Evolutionary conservation across 371 early-diverging fungal species (phyloP).

Genomic region (Phascolomyces articulosus): DNA sequence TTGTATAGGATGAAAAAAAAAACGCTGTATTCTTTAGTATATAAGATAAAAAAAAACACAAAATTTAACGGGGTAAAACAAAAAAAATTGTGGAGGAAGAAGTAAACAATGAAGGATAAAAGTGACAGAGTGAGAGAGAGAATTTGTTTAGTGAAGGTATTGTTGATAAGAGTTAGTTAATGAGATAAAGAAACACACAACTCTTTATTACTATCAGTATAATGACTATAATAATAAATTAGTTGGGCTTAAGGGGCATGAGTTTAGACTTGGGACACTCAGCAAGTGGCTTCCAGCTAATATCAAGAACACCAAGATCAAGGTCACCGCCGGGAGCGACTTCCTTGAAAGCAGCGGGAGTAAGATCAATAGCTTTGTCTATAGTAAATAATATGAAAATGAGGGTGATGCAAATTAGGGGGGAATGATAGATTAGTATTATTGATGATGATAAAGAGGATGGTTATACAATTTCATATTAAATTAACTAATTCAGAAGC

Average conservation of each 20-base stretch:
- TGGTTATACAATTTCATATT: neutral
- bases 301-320: slow-evolving; percentile 45
- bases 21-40: too few relatives aligned
- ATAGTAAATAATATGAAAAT: neutral
- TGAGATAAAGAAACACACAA: neutral
- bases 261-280: slow-evolving; percentile 32
- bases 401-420: too few relatives aligned
- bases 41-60: too few relatives aligned
- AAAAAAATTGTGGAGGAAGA: too few relatives aligned
- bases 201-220: neutral
- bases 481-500: too few relatives aligned
- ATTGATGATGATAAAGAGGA: neutral
- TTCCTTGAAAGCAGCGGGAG: slow-evolving; percentile 45
- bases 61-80: too few relatives aligned
- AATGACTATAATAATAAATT: neutral
- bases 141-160: too few relatives aligned
- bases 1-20: too few relatives aligned
- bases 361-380: slow-evolving; percentile 46
- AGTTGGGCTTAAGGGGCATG: slow-evolving; percentile 9
- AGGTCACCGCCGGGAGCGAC: slow-evolving; percentile 39
- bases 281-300: slow-evolving; percentile 42
- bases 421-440: neutral
- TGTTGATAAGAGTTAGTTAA: too few relatives aligned
- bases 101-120: too few relatives aligned
- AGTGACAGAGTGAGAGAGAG: too few relatives aligned